Evolutionary conservation across 2,329 filamentous ascomycete species (phyloP).

Genomic region (Didymella keratinophila): DNA sequence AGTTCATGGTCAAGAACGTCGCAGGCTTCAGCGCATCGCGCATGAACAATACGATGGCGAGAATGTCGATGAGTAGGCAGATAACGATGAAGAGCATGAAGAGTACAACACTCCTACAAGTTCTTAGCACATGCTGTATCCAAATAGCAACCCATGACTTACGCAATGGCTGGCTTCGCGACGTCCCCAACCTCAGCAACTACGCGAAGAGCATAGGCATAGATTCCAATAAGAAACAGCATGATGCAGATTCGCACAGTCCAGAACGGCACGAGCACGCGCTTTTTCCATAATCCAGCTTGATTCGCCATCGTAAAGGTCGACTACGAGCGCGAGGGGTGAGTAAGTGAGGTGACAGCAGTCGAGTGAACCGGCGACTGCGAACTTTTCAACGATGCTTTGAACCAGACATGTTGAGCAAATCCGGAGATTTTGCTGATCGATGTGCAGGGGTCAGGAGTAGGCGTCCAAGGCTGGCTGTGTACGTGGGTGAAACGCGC

Average conservation of each 20-base stretch:
- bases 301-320: constrained; percentile 32
- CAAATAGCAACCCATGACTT: constrained; percentile 1
- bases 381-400: constrained; percentile 3
- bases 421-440: constrained; percentile 14
- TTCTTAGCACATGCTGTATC: constrained; percentile 25
- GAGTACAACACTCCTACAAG: constrained; percentile 37
- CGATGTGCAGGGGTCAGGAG: constrained; percentile 31
- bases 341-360: background rate
- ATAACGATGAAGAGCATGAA: constrained; percentile 45
- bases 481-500: constrained; percentile 33
- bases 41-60: constrained; percentile 47
- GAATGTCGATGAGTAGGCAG: constrained; percentile 47
- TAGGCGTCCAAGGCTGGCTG: constrained; percentile 23
- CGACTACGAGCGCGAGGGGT: background rate
- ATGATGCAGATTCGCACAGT: constrained; percentile 44
- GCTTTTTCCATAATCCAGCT: constrained; percentile 47
- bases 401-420: constrained; percentile 11
- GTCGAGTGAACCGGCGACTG: constrained; percentile 1
- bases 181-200: constrained; percentile 29
- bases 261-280: constrained; percentile 51
- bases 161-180: constrained; percentile 34
- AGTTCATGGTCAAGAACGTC: constrained; percentile 48
- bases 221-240: constrained; percentile 44
- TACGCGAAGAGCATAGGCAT: constrained; percentile 33
- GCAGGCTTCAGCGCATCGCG: constrained; percentile 42